Evolutionary conservation across 306 rosid species (phyloP).

Genomic region (Prunus armeniaca): DNA sequence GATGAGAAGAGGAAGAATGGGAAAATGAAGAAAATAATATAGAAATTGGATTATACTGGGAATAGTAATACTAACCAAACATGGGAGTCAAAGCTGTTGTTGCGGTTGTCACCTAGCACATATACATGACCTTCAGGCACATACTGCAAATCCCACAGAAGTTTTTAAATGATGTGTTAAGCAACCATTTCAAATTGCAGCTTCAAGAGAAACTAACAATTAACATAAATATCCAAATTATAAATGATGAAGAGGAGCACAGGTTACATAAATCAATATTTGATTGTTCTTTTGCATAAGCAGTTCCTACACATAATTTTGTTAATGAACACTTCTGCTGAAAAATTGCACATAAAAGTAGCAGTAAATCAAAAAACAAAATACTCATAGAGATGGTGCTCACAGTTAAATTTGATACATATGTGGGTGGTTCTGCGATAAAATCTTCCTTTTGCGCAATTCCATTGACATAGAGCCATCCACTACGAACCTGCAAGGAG

Average conservation of each 20-base stretch:
- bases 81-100: conserved; percentile 79
- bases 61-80: conserved; percentile 46
- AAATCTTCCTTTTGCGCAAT: conserved; percentile 60
- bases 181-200: not conserved
- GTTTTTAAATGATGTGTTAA: conserved; percentile 1
- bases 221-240: not conserved
- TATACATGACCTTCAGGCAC: conserved; percentile 85
- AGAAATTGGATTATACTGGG: not conserved
- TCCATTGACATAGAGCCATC: conserved; percentile 75
- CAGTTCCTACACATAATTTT: too few species aligned
- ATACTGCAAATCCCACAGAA: conserved; percentile 42
- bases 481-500: conserved; percentile 52
- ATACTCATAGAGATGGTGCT: conserved; percentile 16
- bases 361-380: too few species aligned
- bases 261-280: too few species aligned
- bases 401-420: conserved; percentile 49
- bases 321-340: too few species aligned
- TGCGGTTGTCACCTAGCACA: conserved; percentile 91
- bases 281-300: too few species aligned
- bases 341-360: too few species aligned
- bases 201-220: not conserved
- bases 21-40: not conserved
- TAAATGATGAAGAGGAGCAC: too few species aligned
- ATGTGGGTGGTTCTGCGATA: conserved; percentile 52
- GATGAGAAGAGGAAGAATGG: not conserved